Base-by-base conservation (phyloP, 2,329 filamentous ascomycete genomes). In the Aureobasidium sp. region DNA sequence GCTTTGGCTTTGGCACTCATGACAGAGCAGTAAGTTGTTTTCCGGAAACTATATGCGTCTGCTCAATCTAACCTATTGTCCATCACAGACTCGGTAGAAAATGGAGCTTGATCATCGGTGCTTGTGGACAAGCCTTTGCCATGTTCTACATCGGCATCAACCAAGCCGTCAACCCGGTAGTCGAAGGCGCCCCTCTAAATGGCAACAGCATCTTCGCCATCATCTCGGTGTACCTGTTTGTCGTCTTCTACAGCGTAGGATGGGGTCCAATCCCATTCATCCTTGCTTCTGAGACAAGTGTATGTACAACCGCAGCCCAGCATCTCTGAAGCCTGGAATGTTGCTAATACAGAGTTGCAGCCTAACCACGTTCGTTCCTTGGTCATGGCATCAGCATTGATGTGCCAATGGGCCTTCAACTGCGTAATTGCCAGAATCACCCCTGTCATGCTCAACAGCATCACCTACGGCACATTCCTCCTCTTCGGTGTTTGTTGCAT, bases 131-230 rank as follows among this genome's bases (percentile, higher is more conserved):
- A 64, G 74, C 75, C 0, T 77, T 77, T 61, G 73, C 74, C 59
- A 78, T 79, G 76, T 74, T 69, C 63, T 74, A 74, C 64, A 73
- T 75, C 47, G 73, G 69, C n/a, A 47, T 60, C 57, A 51, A 60
- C 30, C 57, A 44, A 42, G 68, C 68, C 29, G 64, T 70, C 21
- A 76, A 81, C 63, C 83, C 84, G 0, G 85, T 85, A 0, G 69
- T 82, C 1, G 67, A 71, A 5, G 82, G 80, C 7, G 68, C 76
- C 2, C 68, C 77, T 5, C 83, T 88, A 25, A 82, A 85, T 2
- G 77, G 83, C 0, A 85, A 87, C 11, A 87, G 86, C 49, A 75
- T 73, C 50, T 77, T 81, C 53, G 75, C 77, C 9, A 80, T 82
- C 69, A 74, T 81, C 57, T 81, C 79, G 68, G 77, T 82, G 5